A percentile compares a stretch with the other conserved stretches of the same genome.
Evolutionary conservation across 306 rosid genomes (phyloP).

Genomic region (Acacia crassicarpa): DNA sequence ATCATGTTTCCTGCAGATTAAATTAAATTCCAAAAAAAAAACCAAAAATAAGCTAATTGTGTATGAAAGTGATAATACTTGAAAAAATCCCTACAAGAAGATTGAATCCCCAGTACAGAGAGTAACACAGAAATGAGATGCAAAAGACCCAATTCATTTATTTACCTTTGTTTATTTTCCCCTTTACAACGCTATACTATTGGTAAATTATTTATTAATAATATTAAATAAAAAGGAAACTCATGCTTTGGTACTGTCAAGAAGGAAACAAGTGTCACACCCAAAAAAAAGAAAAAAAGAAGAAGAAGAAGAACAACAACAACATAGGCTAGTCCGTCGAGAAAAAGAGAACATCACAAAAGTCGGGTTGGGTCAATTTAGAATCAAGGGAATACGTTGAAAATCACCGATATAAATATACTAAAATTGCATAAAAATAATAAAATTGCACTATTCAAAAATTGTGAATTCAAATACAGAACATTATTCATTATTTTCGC

Average conservation of each 20-base stretch:
- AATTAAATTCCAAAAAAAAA: neutral
- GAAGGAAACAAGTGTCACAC: neutral
- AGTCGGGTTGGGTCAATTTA: neutral
- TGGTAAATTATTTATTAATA: neutral
- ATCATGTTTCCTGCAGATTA: slow-evolving; percentile 78
- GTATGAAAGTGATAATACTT: neutral
- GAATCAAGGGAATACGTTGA: neutral
- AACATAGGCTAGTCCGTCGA: neutral
- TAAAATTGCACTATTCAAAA: neutral
- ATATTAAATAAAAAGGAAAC: neutral
- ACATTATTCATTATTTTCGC: neutral
- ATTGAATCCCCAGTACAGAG: neutral
- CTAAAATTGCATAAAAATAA: neutral
- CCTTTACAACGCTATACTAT: neutral
- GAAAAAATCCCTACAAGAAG: neutral
- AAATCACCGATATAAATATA: neutral
- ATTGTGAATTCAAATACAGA: neutral
- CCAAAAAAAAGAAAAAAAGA: too few relatives aligned
- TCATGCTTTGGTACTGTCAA: neutral
- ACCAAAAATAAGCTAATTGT: neutral
- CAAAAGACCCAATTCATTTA: neutral
- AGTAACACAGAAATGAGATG: neutral
- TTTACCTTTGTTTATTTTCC: neutral
- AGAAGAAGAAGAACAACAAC: too few relatives aligned
- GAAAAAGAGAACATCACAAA: neutral